A percentile compares a stretch with the other conserved stretches of the same genome.
Evolutionary conservation across 257 asterid genomes (phyloP).

Genomic region (Ocimum tenuiflorum): DNA sequence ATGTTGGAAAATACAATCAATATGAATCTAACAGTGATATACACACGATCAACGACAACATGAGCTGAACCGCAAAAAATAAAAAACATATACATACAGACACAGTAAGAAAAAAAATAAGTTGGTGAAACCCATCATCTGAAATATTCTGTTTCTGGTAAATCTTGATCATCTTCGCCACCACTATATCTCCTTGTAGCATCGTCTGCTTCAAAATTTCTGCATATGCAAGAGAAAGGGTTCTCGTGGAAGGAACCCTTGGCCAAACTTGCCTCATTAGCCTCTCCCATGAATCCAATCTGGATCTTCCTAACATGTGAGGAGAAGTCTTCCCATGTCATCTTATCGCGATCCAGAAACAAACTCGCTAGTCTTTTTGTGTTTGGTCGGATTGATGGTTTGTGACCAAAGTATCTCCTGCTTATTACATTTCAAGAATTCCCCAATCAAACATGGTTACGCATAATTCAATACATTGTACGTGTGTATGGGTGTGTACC

Average conservation of each 20-base stretch:
- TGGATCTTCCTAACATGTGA: conserved; percentile 46
- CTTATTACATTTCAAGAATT: neutral
- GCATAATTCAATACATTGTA: too few species aligned
- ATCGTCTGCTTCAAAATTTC: neutral
- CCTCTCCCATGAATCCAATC: conserved; percentile 66
- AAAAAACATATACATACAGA: neutral
- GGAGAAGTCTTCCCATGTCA: conserved; percentile 54
- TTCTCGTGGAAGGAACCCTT: conserved; percentile 61
- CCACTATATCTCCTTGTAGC: neutral
- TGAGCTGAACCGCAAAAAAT: too few species aligned
- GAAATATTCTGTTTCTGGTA: neutral
- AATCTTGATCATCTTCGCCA: neutral
- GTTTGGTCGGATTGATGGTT: conserved; percentile 68
- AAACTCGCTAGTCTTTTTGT: conserved; percentile 48
- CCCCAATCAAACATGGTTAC: too few species aligned
- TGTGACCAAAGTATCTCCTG: conserved; percentile 74
- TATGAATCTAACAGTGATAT: neutral
- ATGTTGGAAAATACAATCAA: neutral
- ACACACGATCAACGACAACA: too few species aligned
- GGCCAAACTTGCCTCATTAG: conserved; percentile 41
- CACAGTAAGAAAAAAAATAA: neutral
- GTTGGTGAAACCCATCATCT: neutral
- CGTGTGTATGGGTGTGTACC: neutral
- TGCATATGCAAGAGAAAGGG: conserved; percentile 58
- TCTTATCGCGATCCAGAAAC: conserved; percentile 39